Percentiles rank a stretch among this genome's conserved stretches.
Evolutionary conservation across 2,329 filamentous ascomycete species (phyloP).

Genomic region (Chaetomium sp.): DNA sequence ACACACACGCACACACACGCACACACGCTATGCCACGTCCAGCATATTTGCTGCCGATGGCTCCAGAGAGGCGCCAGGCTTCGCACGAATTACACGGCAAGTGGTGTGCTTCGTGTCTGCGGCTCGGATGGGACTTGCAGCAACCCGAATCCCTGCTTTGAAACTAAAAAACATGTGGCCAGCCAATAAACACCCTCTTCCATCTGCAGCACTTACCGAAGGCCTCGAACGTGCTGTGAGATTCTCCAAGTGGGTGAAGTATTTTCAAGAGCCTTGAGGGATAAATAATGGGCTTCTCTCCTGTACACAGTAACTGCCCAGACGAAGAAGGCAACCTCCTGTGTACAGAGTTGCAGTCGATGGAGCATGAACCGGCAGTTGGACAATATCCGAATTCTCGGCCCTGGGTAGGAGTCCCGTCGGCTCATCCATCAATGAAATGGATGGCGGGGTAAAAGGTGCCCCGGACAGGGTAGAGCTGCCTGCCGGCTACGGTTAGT

Average conservation of each 20-base stretch:
- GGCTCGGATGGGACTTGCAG: background rate
- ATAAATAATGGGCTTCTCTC: background rate
- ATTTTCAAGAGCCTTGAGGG: background rate
- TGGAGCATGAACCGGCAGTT: too few species aligned
- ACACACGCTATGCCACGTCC: background rate
- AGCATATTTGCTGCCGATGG: background rate
- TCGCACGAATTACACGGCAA: background rate
- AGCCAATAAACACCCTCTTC: background rate
- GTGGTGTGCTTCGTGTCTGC: slow-evolving; percentile 2
- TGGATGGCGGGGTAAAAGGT: background rate
- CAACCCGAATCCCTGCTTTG: background rate
- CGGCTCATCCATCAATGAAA: too few species aligned
- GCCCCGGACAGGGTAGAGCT: background rate
- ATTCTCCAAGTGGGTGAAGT: background rate
- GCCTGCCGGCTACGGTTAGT: background rate
- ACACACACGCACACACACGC: too few species aligned
- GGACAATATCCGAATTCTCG: too few species aligned
- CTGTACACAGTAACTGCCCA: background rate
- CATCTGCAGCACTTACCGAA: background rate
- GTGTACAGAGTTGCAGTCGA: background rate
- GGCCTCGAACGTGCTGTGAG: background rate
- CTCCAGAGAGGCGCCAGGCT: background rate
- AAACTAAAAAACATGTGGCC: background rate
- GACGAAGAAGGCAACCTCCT: background rate
- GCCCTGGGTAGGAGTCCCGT: too few species aligned